Base-by-base conservation (phyloP, 306 rosid genomes). In the Pachyrhizus erosus region DNA sequence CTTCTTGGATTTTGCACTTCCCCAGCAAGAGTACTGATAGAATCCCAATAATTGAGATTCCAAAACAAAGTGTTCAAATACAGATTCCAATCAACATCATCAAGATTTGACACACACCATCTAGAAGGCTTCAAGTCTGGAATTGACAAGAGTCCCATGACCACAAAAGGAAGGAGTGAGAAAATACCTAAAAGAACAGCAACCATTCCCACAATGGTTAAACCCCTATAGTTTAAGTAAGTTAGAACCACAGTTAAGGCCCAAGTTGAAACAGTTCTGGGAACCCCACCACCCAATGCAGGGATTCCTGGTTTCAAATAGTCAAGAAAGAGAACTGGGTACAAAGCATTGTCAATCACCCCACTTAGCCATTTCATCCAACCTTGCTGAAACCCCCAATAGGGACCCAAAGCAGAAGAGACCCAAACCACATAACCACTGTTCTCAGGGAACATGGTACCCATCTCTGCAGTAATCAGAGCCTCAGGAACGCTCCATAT, bases 331-430 rank as follows among this genome's bases (percentile, higher is more conserved):
- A 93, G 71, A 64, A 93, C 94, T 3, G 96, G 94, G 39, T 92
- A 92, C 68, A 92, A 18, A 34, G 71, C 71, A 66, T 66, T 66
- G 4, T 66, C 71, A 66, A 66, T 34, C 15, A 66, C 71, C 51
- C 95, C 97, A 84, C 95, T 88, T 9, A 91, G 72, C 97, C 97
- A 93, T 88, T 93, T 93, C 97, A 93, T 79, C 96, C 97, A 93
- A 77, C 97, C 97, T 77, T 88, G 97, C 76, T 91, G 97, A 71
- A 92, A 92, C 5, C 97, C 97, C 97, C 96, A 93, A 75, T 48
- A 93, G 5, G 92, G 91, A 60, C 92, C 96, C 82, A 93, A 80
- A 9, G 97, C 97, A 12, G 97, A 88, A 8, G 97, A 89, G 72
- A 93, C 97, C 96, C 97, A 93, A 76, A 89, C 94, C 81, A 91